These are phyloP conservation scores for Nitzschia sp. DNA, from an alignment of 108 stramenopile species.

Conservation along the genomic window DNA sequence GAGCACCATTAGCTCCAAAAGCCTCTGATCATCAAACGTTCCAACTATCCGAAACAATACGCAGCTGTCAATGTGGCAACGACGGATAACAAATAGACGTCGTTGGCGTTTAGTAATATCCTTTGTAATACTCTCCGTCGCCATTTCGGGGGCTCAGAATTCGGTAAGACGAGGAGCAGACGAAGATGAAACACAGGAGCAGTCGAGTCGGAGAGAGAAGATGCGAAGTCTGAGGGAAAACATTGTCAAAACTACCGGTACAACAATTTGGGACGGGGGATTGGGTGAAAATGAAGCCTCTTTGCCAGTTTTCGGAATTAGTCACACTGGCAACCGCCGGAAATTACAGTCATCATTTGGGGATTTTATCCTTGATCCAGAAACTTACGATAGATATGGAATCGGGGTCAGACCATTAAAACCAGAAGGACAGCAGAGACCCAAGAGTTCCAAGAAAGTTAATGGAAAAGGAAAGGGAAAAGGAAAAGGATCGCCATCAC, in stretches of 20 bases:
- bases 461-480: not conserved
- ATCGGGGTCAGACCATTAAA: not conserved
- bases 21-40: no score
- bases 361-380: not conserved
- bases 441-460: not conserved
- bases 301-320: not conserved
- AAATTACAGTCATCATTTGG: not conserved
- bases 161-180: not conserved
- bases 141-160: not conserved
- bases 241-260: not conserved
- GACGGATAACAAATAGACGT: no score
- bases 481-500: not conserved
- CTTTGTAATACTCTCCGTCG: not conserved
- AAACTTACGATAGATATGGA: not conserved
- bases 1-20: no score
- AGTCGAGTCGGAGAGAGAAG: not conserved
- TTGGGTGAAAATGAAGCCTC: not conserved
- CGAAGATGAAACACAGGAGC: not conserved
- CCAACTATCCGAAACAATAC: no score
- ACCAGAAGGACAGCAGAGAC: not conserved
- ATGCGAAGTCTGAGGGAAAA: not conserved
- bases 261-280: constrained; percentile 3
- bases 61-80: no score
- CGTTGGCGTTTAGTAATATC: no score
- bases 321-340: not conserved